These are phyloP conservation scores for Metschnikowia continentalis DNA, from an alignment of 805 yeast species.

Conservation along the genomic window DNA sequence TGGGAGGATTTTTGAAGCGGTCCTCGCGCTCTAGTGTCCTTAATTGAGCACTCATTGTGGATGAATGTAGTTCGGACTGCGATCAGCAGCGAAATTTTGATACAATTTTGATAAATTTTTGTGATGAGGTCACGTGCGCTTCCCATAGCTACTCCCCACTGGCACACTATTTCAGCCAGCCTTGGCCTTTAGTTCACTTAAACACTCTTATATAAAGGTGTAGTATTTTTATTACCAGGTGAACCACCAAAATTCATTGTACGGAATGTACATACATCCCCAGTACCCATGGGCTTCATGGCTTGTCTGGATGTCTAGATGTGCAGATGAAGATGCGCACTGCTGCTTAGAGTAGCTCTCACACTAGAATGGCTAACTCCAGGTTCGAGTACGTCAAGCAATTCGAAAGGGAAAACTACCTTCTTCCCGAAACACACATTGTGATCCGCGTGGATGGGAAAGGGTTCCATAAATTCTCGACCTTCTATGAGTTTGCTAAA, in stretches of 20 bases:
- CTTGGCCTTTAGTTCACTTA: background rate
- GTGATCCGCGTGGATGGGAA: slow-evolving; percentile 89
- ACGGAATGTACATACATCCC: background rate
- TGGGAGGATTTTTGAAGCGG: slow-evolving; percentile 85
- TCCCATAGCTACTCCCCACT: too few species aligned
- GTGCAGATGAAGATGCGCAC: background rate
- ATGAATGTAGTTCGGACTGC: slow-evolving; percentile 1
- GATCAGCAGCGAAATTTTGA: slow-evolving; percentile 3
- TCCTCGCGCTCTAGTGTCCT: slow-evolving; percentile 84
- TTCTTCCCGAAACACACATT: slow-evolving; percentile 77
- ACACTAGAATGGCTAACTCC: slow-evolving; percentile 66
- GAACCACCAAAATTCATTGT: too few species aligned
- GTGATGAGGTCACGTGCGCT: slow-evolving; percentile 18
- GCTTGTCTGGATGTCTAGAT: background rate
- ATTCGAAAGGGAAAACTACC: slow-evolving; percentile 69
- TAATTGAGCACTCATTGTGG: slow-evolving; percentile 51
- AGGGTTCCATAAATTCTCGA: slow-evolving; percentile 85
- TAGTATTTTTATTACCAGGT: too few species aligned
- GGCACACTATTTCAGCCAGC: too few species aligned
- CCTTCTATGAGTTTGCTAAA: slow-evolving; percentile 67
- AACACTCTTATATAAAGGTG: too few species aligned
- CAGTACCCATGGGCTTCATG: background rate
- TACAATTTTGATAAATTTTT: slow-evolving; percentile 14
- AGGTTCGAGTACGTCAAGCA: slow-evolving; percentile 80
- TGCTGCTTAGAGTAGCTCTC: background rate